phyloP scores from a whole-genome alignment of 1,284 basidiomycete genomes.

The Ustilago shanxiensis region DNA sequence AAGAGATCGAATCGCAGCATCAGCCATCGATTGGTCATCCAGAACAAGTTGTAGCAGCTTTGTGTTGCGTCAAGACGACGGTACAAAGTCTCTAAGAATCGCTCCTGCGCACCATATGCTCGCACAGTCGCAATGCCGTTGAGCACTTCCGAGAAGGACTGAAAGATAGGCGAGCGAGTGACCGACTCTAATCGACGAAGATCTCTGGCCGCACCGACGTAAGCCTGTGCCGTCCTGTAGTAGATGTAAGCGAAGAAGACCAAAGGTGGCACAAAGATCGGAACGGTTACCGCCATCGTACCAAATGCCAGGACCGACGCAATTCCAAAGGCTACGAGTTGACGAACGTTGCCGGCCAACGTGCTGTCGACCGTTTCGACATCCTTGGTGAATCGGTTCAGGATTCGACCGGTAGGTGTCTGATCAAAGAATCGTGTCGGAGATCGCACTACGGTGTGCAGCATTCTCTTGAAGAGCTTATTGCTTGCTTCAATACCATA shows the following conservation, averaged over 20 bases:
- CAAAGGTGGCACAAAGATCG: conserved; percentile 71
- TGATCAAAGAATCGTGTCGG: conserved; percentile 60
- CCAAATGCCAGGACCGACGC: conserved; percentile 68
- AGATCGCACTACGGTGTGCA: conserved; percentile 55
- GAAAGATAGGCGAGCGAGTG: conserved; percentile 69
- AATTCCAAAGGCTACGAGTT: conserved; percentile 44
- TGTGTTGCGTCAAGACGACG: conserved; percentile 72
- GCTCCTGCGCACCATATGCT: conserved; percentile 73
- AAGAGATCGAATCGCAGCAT: conserved; percentile 70
- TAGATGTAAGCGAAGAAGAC: conserved; percentile 71
- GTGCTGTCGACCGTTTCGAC: conserved; percentile 73
- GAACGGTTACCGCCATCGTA: conserved; percentile 61
- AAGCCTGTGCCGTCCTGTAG: conserved; percentile 71
- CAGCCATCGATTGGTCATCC: conserved; percentile 59
- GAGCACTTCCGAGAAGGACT: conserved; percentile 69
- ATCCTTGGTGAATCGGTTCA: conserved; percentile 73
- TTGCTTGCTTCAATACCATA: conserved; percentile 40
- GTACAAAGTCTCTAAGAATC: conserved; percentile 72
- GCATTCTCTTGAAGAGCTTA: conserved; percentile 54
- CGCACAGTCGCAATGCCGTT: conserved; percentile 73
- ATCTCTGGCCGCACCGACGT: conserved; percentile 73
- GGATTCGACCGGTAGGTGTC: conserved; percentile 72
- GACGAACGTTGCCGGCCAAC: conserved; percentile 50
- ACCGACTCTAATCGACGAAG: conserved; percentile 69
- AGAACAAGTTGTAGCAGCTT: conserved; percentile 63